Conservation (phyloP, 805 yeast genomes). For the Ogataea parapolymorpha region DNA sequence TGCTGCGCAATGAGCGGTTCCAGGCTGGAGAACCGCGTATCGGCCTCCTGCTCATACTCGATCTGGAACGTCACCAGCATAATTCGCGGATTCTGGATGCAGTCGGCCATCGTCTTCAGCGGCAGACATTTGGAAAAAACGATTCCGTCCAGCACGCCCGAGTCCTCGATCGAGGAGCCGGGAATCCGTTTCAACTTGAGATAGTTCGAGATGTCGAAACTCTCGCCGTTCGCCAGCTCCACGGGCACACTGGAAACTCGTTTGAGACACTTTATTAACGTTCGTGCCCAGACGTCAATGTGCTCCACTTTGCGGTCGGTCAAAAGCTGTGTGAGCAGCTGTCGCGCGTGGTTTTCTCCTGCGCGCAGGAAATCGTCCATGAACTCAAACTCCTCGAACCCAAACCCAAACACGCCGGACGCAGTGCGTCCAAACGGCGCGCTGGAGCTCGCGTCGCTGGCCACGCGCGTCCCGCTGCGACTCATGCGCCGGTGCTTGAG, state of each 20-base stretch:
- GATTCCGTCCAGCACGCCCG: conserved; percentile 68
- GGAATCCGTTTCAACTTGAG: conserved; percentile 80
- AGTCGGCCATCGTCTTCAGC: conserved; percentile 68
- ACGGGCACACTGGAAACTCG: conserved; percentile 58
- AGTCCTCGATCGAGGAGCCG: conserved; percentile 66
- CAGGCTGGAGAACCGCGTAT: conserved; percentile 58
- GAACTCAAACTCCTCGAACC: conserved; percentile 29
- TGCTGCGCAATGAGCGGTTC: conserved; percentile 87
- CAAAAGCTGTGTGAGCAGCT: conserved; percentile 55
- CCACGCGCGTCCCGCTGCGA: conserved; percentile 34
- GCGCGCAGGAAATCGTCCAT: conserved; percentile 33
- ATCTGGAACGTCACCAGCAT: conserved; percentile 84
- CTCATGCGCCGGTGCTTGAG: conserved; percentile 49
- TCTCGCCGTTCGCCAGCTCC: conserved; percentile 61
- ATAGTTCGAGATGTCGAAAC: conserved; percentile 82
- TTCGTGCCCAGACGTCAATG: conserved; percentile 55
- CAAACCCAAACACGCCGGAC: conserved; percentile 22
- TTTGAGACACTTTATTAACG: conserved; percentile 48
- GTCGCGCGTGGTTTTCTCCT: conserved; percentile 44
- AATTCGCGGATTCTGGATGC: conserved; percentile 65
- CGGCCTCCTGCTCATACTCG: conserved; percentile 65
- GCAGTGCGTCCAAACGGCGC: conserved; percentile 11
- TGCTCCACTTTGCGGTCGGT: conserved; percentile 55
- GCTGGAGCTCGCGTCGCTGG: conserved; percentile 14
- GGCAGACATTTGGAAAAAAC: conserved; percentile 84